Conservation (phyloP, 495 filamentous ascomycete species). For the Aspergillus haitiensis region DNA sequence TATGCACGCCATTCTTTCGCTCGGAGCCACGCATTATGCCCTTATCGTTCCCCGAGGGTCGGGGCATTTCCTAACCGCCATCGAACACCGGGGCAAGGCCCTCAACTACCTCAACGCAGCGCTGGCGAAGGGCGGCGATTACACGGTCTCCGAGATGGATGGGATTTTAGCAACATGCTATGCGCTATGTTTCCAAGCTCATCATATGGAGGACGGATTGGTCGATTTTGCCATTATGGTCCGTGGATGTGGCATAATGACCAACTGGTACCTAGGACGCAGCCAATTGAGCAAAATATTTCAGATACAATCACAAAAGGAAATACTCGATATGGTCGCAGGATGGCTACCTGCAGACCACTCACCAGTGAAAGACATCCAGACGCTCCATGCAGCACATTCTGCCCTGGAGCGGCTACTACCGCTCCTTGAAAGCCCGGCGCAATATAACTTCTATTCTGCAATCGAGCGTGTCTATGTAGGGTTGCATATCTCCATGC, state of each 20-base stretch:
- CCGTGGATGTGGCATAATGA: slow-evolving; percentile 56
- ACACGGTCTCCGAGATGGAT: slow-evolving; percentile 39
- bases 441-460: slow-evolving; percentile 22
- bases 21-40: slow-evolving; percentile 56
- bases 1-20: slow-evolving; percentile 61
- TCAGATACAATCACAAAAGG: slow-evolving; percentile 45
- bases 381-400: slow-evolving; percentile 22
- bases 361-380: slow-evolving; percentile 31
- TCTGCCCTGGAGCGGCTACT: background rate
- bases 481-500: slow-evolving; percentile 25
- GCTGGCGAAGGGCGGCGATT: slow-evolving; percentile 35
- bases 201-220: slow-evolving; percentile 58
- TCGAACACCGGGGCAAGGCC: slow-evolving; percentile 56
- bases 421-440: slow-evolving; percentile 6
- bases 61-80: slow-evolving; percentile 38
- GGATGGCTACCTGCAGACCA: slow-evolving; percentile 34
- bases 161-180: slow-evolving; percentile 58
- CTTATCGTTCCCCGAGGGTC: slow-evolving; percentile 24
- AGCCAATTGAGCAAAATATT: slow-evolving; percentile 40
- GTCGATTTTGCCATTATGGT: slow-evolving; percentile 64
- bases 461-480: slow-evolving; percentile 22
- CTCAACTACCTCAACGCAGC: slow-evolving; percentile 54
- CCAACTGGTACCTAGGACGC: slow-evolving; percentile 43
- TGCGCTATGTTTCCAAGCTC: slow-evolving; percentile 60
- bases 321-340: slow-evolving; percentile 29